These are phyloP conservation scores for Phylloporus arenicola DNA, from an alignment of 768 basidiomycete genomes.

Conservation along the genomic window DNA sequence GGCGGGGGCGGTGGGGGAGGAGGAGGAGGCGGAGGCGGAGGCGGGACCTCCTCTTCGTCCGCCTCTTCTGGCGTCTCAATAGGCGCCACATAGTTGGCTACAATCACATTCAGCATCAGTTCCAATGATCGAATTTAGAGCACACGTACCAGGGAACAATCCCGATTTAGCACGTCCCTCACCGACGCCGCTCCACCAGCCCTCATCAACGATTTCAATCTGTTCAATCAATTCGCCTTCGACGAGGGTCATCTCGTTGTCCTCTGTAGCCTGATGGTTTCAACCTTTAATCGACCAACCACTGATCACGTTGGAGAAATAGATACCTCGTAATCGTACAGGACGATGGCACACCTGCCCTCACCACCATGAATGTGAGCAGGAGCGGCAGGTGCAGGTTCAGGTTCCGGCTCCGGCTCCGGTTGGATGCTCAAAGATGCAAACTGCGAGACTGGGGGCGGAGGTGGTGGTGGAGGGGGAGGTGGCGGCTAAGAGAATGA, in stretches of 20 bases:
- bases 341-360: background rate
- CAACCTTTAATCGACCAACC: background rate
- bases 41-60: slow-evolving; percentile 43
- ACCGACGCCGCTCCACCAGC: slow-evolving; percentile 87
- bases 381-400: background rate
- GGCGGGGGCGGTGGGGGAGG: slow-evolving; percentile 37
- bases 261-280: slow-evolving; percentile 44
- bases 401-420: slow-evolving; percentile 33
- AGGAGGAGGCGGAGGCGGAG: slow-evolving; percentile 54
- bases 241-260: slow-evolving; percentile 69
- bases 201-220: slow-evolving; percentile 80
- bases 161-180: slow-evolving; percentile 62
- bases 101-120: background rate
- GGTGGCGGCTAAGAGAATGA: background rate
- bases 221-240: slow-evolving; percentile 82
- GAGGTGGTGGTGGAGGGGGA: background rate
- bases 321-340: background rate
- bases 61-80: slow-evolving; percentile 46
- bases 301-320: background rate
- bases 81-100: slow-evolving; percentile 56
- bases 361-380: background rate
- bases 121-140: background rate
- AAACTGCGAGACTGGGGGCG: background rate
- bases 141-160: slow-evolving; percentile 56
- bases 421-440: slow-evolving; percentile 17